Evolutionary conservation across 1,139 yeast genomes (phyloP), one percentile per base, ranked within the genome.

Genomic region (Protomyces arabidopsidicola): DNA sequence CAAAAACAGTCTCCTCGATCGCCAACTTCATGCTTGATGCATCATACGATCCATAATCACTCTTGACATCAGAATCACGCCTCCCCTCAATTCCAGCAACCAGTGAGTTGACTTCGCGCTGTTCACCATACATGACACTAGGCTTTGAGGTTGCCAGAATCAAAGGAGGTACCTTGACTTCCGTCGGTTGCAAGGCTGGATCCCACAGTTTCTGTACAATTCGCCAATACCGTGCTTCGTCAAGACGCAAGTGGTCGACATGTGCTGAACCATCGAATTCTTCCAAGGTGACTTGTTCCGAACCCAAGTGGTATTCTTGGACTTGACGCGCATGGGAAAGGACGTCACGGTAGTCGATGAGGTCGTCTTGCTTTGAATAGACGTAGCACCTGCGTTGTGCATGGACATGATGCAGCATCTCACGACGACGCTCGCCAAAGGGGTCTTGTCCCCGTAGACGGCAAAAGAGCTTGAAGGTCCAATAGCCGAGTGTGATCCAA

Each of bases 371-470:
- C 34, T 52, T 58, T 27, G 56, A 52, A 42, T 52, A 58, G 42
- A 58, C 38, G 56, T 58, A 58, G 39, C 45, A 10, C 24, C 62
- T 45, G n/a, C 39, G 31, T 31, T 58, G 52, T 5, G 52, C 55
- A 39, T 55, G 52, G 9, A 58, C 52, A 22, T 58, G 42, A 34
- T 58, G 62, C 45, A 58, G 35, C 62, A 58, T 58, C 35, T 58
- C 62, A 20, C 56, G 62, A 16, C 62, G 38, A 24, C 62, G 27
- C 45, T 58, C 62, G 18, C 62, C 62, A 18, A 58, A 58, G 18
- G 62, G 62, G n/a, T 58, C 62, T 31, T 58, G 27, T 27, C 62
- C 62, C 4, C 62, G 27, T 16, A 52, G 18, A 8, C 62, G 55
- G 45, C 62, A 58, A 31, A 38, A 52, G 56, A 58, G 45, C 22